These are phyloP conservation scores for Ogataea ramenticola DNA, from an alignment of 805 yeast genomes.

Conservation along the genomic window DNA sequence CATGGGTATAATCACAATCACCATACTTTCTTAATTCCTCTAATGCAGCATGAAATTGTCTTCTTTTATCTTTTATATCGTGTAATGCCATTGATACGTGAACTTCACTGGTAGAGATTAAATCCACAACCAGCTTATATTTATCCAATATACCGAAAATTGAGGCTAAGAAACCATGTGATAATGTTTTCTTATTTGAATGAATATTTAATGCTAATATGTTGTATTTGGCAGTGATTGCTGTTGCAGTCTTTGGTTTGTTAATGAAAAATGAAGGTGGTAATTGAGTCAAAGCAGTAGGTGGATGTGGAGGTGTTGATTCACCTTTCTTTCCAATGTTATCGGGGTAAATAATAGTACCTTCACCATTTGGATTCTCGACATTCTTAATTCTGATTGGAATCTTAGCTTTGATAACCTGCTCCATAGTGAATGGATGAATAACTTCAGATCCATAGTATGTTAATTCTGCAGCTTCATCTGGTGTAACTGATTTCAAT, in stretches of 20 bases:
- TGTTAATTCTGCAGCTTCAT: conserved; percentile 96
- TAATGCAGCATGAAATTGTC: conserved; percentile 61
- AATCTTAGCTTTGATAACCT: conserved; percentile 90
- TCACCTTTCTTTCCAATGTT: conserved; percentile 81
- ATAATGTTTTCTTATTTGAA: conserved; percentile 84
- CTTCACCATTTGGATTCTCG: conserved; percentile 85
- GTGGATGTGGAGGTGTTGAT: conserved; percentile 92
- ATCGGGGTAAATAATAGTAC: conserved; percentile 92
- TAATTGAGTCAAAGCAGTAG: conserved; percentile 56
- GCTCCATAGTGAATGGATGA: conserved; percentile 99
- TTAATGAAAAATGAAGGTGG: conserved; percentile 28
- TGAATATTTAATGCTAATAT: conserved; percentile 90
- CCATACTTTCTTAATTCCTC: conserved; percentile 77
- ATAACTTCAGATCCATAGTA: conserved; percentile 97
- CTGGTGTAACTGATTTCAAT: conserved; percentile 86
- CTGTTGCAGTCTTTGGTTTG: conserved; percentile 75
- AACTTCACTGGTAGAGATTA: conserved; percentile 95
- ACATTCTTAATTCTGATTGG: conserved; percentile 97
- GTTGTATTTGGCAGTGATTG: conserved; percentile 90
- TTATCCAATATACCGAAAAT: conserved; percentile 83
- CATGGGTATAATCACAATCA: conserved; percentile 78
- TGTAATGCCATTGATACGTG: conserved; percentile 98
- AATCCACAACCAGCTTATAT: conserved; percentile 82
- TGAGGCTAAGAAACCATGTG: conserved; percentile 92
- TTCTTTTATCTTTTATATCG: conserved; percentile 52